phyloP scores from a whole-genome alignment of 192 early-diverging fungal genomes.

The Coemansia sp. region DNA sequence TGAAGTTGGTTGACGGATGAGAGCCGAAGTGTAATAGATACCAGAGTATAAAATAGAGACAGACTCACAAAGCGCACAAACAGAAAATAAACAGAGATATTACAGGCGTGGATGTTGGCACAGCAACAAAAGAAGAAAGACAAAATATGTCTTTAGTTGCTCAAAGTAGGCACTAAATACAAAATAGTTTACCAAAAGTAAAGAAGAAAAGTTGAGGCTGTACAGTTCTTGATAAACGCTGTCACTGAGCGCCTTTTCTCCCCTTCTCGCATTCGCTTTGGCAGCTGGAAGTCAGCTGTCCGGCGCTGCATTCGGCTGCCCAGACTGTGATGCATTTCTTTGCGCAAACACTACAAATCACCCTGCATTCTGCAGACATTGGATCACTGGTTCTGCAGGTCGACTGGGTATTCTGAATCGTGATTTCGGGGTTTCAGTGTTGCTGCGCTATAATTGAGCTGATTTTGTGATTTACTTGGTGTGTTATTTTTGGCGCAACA shows the following conservation, averaged over 20 bases:
- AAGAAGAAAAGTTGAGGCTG: not conserved
- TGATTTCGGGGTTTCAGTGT: not conserved
- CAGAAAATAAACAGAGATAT: not conserved
- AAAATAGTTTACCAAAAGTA: not conserved
- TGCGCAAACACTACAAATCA: not conserved
- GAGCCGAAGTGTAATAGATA: not conserved
- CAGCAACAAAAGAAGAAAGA: slow-evolving; percentile 1
- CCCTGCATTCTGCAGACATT: slow-evolving; percentile 3
- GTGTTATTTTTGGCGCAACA: too few relatives aligned
- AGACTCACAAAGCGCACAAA: not conserved
- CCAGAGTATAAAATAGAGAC: not conserved
- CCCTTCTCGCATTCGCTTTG: not conserved
- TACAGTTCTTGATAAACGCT: not conserved
- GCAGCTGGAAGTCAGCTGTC: not conserved
- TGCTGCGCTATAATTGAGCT: not conserved
- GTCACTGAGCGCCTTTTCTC: not conserved
- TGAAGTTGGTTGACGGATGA: not conserved
- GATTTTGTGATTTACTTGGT: not conserved
- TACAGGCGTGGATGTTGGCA: not conserved
- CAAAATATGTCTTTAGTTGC: not conserved
- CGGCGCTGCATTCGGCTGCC: not conserved
- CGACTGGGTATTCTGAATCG: not conserved
- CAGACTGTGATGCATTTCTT: not conserved
- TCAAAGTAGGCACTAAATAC: not conserved
- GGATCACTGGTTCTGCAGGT: slow-evolving; percentile 2